Evolutionary conservation across 2,329 filamentous ascomycete genomes (phyloP).

Genomic region (Aspergillus flavus): DNA sequence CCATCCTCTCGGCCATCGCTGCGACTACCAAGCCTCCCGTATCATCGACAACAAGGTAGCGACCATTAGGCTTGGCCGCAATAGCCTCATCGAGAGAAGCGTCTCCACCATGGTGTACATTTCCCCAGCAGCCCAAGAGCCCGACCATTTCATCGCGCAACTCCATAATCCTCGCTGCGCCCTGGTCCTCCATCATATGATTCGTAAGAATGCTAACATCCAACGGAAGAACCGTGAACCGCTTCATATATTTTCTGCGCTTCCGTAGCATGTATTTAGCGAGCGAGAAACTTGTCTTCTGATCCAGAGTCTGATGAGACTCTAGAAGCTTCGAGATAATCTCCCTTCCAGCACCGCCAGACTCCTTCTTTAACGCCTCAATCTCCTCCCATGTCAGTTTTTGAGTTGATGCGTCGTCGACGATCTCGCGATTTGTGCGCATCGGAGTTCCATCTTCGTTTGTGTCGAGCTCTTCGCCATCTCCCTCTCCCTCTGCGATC

Average conservation of each 20-base stretch:
- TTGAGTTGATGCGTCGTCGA: slow-evolving; percentile 70
- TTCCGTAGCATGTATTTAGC: slow-evolving; percentile 97
- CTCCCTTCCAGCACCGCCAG: slow-evolving; percentile 78
- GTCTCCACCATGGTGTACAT: slow-evolving; percentile 74
- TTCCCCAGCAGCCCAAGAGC: slow-evolving; percentile 83
- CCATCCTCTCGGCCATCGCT: slow-evolving; percentile 86
- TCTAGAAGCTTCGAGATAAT: slow-evolving; percentile 91
- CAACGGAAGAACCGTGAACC: slow-evolving; percentile 82
- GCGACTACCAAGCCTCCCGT: slow-evolving; percentile 81
- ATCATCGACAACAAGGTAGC: slow-evolving; percentile 85
- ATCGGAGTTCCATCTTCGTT: slow-evolving; percentile 49
- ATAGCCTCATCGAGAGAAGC: slow-evolving; percentile 27
- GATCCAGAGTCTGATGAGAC: slow-evolving; percentile 84
- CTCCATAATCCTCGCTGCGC: slow-evolving; percentile 79
- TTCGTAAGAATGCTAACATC: slow-evolving; percentile 76
- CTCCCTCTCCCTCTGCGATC: slow-evolving; percentile 52
- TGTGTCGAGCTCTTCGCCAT: slow-evolving; percentile 38
- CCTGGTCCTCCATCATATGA: slow-evolving; percentile 78
- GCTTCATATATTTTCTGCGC: slow-evolving; percentile 86
- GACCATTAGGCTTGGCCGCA: slow-evolving; percentile 50
- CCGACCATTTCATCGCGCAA: slow-evolving; percentile 81
- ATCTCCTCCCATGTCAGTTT: slow-evolving; percentile 73
- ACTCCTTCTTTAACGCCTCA: slow-evolving; percentile 70
- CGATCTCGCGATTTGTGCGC: slow-evolving; percentile 65
- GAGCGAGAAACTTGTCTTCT: slow-evolving; percentile 91